Conservation (phyloP, 2,329 filamentous ascomycete genomes). For the Ilyonectria sp. region DNA sequence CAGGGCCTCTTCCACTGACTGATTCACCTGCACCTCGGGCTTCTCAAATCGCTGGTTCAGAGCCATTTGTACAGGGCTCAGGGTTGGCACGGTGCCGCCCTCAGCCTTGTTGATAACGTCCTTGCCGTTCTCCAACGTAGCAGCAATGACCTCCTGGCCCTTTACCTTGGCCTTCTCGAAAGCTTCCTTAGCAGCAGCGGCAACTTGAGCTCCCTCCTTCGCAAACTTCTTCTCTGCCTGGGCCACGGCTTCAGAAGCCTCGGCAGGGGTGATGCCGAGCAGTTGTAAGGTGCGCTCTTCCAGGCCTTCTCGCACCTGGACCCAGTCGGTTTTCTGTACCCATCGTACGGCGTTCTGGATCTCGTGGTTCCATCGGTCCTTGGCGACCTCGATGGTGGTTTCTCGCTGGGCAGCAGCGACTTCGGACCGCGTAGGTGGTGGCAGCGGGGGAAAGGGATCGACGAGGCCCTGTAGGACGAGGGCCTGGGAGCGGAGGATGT, state of each 20-base stretch:
- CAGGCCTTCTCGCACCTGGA: constrained; percentile 70
- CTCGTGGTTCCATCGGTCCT: constrained; percentile 85
- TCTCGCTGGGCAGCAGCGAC: constrained; percentile 66
- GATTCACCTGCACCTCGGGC: constrained; percentile 56
- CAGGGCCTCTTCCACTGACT: constrained; percentile 68
- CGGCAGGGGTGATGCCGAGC: constrained; percentile 58
- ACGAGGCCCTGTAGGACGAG: constrained; percentile 67
- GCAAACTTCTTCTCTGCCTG: constrained; percentile 50
- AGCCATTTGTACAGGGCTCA: constrained; percentile 63
- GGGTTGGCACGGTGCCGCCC: constrained; percentile 50
- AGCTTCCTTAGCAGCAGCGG: constrained; percentile 56
- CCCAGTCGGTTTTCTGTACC: constrained; percentile 78
- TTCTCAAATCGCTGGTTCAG: constrained; percentile 67
- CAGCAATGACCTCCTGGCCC: constrained; percentile 56
- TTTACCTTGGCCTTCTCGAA: constrained; percentile 52
- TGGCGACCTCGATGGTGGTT: constrained; percentile 75
- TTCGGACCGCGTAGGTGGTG: constrained; percentile 66
- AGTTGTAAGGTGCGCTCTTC: constrained; percentile 65
- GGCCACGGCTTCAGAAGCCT: constrained; percentile 49
- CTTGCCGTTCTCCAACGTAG: constrained; percentile 58
- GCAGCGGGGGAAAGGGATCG: constrained; percentile 63
- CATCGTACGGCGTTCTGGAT: constrained; percentile 76
- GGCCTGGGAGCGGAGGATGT: constrained; percentile 70
- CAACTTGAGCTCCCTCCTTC: constrained; percentile 50
- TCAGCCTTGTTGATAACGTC: constrained; percentile 59